Evolutionary conservation across 805 yeast genomes (phyloP).

Genomic region (Kazachstania viticola): DNA sequence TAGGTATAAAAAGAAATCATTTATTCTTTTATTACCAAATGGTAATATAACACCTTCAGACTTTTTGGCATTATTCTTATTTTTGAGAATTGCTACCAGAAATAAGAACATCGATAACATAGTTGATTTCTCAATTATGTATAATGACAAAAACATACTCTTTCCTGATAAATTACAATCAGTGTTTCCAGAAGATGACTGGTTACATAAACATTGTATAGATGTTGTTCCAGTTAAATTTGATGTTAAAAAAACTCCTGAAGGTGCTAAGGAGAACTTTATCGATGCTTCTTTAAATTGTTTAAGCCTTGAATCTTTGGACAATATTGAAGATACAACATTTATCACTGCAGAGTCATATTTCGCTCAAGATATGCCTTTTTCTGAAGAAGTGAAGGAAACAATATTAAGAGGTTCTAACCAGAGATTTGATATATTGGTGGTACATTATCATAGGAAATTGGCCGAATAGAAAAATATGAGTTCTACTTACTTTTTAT

Average conservation of each 20-base stretch:
- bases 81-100: slow-evolving; percentile 14
- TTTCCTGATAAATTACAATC: slow-evolving; percentile 10
- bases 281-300: slow-evolving; percentile 13
- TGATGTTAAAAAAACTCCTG: background rate
- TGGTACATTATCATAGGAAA: slow-evolving; percentile 7
- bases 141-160: slow-evolving; percentile 11
- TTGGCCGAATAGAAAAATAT: background rate
- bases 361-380: slow-evolving; percentile 11
- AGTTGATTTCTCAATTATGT: slow-evolving; percentile 10
- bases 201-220: slow-evolving; percentile 11
- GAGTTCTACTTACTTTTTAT: no score
- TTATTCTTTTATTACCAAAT: slow-evolving; percentile 16
- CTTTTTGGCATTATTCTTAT: slow-evolving; percentile 16
- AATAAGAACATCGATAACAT: slow-evolving; percentile 7
- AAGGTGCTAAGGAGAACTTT: slow-evolving; percentile 4
- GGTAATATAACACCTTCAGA: slow-evolving; percentile 21
- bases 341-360: slow-evolving; percentile 18
- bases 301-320: slow-evolving; percentile 5
- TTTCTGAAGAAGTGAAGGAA: slow-evolving; percentile 13
- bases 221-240: slow-evolving; percentile 6
- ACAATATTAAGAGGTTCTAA: slow-evolving; percentile 15
- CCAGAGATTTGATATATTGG: slow-evolving; percentile 14
- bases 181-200: slow-evolving; percentile 10
- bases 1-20: slow-evolving; percentile 12
- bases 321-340: slow-evolving; percentile 18